phyloP scores from a whole-genome alignment of 257 asterid genomes.

The Solanum chiquidenum region DNA sequence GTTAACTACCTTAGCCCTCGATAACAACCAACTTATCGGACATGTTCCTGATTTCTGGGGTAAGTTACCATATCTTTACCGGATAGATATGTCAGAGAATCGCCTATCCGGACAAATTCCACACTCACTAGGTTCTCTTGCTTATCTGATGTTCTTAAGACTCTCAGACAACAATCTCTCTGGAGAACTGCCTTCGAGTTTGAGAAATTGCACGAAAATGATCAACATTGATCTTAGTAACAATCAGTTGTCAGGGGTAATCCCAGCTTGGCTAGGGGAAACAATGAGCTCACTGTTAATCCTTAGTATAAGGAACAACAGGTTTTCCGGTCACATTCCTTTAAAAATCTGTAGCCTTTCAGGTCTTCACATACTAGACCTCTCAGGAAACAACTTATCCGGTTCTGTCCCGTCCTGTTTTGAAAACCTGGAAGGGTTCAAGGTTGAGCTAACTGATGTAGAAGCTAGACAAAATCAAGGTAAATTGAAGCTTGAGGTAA shows the following conservation, averaged over 20 bases:
- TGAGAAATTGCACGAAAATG: slow-evolving; percentile 20
- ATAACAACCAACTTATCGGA: slow-evolving; percentile 16
- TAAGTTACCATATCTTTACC: slow-evolving; percentile 5
- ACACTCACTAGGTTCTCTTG: slow-evolving; percentile 14
- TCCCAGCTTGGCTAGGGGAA: slow-evolving; percentile 32
- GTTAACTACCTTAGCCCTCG: slow-evolving; percentile 12
- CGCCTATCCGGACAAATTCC: slow-evolving; percentile 17
- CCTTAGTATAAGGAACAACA: slow-evolving; percentile 19
- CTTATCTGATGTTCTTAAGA: slow-evolving; percentile 4
- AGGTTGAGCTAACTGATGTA: slow-evolving; percentile 1
- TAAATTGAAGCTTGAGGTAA: slow-evolving; percentile 8
- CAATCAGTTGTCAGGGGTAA: slow-evolving; percentile 21
- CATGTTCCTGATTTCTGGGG: slow-evolving; percentile 16
- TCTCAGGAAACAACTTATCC: slow-evolving; percentile 12
- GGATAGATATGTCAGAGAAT: slow-evolving; percentile 23
- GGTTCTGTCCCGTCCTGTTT: slow-evolving; percentile 19
- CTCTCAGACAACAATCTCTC: slow-evolving; percentile 23
- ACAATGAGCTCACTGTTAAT: slow-evolving; percentile 8
- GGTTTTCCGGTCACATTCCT: slow-evolving; percentile 15
- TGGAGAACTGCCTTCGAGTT: slow-evolving; percentile 11
- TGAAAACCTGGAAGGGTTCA: slow-evolving; percentile 18
- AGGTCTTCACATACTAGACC: slow-evolving; percentile 20
- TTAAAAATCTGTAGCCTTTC: slow-evolving; percentile 14
- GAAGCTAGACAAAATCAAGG: background rate
- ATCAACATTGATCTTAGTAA: slow-evolving; percentile 21